Percentiles rank a stretch among this genome's conserved stretches.
Evolutionary conservation across 148 eudicot genomes (phyloP).

Genomic region (Amaranthus cruentus): DNA sequence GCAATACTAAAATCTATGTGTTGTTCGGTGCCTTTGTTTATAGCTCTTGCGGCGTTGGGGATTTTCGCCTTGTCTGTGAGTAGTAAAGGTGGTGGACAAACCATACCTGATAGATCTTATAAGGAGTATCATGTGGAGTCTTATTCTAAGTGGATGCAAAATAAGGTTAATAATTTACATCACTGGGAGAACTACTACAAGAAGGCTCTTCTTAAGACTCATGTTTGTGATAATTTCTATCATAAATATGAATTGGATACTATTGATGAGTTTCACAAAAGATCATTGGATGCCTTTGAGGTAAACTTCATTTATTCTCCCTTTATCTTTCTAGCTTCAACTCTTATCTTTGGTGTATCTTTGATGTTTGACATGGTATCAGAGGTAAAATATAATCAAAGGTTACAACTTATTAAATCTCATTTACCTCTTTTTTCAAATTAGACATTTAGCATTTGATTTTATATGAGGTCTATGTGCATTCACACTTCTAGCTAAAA

Average conservation of each 20-base stretch:
- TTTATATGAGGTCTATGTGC: no score
- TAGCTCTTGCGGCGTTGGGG: neutral
- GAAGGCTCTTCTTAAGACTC: neutral
- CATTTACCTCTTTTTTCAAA: no score
- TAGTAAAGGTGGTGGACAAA: neutral
- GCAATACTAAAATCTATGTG: neutral
- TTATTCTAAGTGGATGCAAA: conserved; percentile 8
- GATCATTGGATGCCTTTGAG: neutral
- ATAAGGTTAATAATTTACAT: neutral
- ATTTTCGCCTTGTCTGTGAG: conserved; percentile 8
- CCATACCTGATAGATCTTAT: neutral
- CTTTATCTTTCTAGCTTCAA: neutral
- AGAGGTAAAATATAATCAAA: no score
- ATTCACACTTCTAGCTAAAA: no score
- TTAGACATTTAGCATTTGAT: no score
- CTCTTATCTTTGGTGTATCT: no score
- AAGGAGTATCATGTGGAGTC: neutral
- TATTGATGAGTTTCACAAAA: neutral
- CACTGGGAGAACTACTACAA: conserved; percentile 10
- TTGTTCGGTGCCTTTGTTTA: neutral
- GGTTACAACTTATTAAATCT: no score
- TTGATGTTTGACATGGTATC: no score
- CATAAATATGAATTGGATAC: neutral
- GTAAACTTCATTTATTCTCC: neutral
- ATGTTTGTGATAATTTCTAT: neutral